Percentiles rank a stretch among this genome's conserved stretches.
These are phyloP conservation scores for Tetracentron sinense DNA, from an alignment of 164 flowering plant genomes.

Conservation along the genomic window DNA sequence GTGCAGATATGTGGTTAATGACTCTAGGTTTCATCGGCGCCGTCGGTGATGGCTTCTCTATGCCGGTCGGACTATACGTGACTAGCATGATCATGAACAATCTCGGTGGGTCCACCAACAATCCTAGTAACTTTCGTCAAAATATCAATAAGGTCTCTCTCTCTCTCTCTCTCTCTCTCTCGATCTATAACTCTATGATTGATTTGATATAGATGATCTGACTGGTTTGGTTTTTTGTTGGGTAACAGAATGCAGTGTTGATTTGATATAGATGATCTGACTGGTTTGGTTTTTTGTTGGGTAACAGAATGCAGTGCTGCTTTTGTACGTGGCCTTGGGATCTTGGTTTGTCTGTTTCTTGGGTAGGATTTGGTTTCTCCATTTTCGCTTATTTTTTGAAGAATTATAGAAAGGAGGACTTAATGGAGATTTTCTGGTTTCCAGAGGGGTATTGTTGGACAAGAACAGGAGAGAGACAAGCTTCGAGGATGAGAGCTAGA, in stretches of 20 bases:
- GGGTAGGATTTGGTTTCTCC: slow-evolving; percentile 5
- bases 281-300: slow-evolving; percentile 3
- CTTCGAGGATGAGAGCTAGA: slow-evolving; percentile 60
- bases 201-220: neutral
- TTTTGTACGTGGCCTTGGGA: slow-evolving; percentile 43
- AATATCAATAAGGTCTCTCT: slow-evolving; percentile 16
- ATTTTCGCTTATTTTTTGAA: neutral
- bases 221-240: slow-evolving; percentile 3
- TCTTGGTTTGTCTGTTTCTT: slow-evolving; percentile 38
- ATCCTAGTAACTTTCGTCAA: slow-evolving; percentile 12
- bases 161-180: neutral
- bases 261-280: neutral
- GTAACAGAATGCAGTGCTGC: slow-evolving; percentile 42
- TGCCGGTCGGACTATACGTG: slow-evolving; percentile 16
- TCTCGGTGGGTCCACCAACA: slow-evolving; percentile 11
- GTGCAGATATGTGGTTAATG: slow-evolving; percentile 18
- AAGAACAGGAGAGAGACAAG: slow-evolving; percentile 81
- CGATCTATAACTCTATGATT: neutral
- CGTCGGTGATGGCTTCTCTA: slow-evolving; percentile 20
- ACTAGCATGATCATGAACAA: slow-evolving; percentile 25
- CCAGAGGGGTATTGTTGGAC: slow-evolving; percentile 92
- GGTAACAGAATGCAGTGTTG: slow-evolving; percentile 40
- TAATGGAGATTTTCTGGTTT: neutral
- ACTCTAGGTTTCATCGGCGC: slow-evolving; percentile 23
- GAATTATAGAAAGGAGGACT: neutral